These are phyloP conservation scores for Penicillium bialowiezense DNA, from an alignment of 495 filamentous ascomycete genomes.

Conservation along the genomic window DNA sequence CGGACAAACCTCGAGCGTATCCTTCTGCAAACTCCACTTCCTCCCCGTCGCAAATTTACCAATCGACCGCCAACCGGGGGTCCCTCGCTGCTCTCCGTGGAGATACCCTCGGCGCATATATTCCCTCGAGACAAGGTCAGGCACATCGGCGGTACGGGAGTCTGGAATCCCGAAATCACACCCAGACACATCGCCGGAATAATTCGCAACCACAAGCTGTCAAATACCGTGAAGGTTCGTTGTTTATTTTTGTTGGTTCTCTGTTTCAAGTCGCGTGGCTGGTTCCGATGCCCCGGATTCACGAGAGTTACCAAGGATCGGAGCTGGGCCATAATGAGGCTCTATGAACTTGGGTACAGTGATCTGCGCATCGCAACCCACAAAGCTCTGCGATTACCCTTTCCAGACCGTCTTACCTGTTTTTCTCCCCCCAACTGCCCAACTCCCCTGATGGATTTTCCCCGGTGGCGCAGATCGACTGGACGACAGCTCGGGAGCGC, in stretches of 20 bases:
- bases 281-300: slow-evolving; percentile 21
- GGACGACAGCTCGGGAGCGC: slow-evolving; percentile 38
- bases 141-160: slow-evolving; percentile 23
- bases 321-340: slow-evolving; percentile 25
- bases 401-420: too few relatives aligned
- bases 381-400: neutral
- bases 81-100: slow-evolving; percentile 13
- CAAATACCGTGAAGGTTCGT: slow-evolving; percentile 34
- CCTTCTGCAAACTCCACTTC: slow-evolving; percentile 9
- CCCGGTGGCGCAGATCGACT: slow-evolving; percentile 39
- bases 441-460: slow-evolving; percentile 19
- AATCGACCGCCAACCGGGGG: slow-evolving; percentile 5
- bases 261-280: slow-evolving; percentile 6
- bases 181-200: slow-evolving; percentile 23
- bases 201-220: slow-evolving; percentile 23
- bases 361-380: neutral
- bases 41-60: slow-evolving; percentile 17
- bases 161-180: slow-evolving; percentile 18
- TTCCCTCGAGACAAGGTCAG: slow-evolving; percentile 16
- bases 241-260: neutral
- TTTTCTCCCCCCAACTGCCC: neutral
- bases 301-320: slow-evolving; percentile 16
- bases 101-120: slow-evolving; percentile 18
- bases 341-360: slow-evolving; percentile 9
- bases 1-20: slow-evolving; percentile 29